phyloP scores from a whole-genome alignment of 2,329 filamentous ascomycete species.

The Colletotrichum godetiae region DNA sequence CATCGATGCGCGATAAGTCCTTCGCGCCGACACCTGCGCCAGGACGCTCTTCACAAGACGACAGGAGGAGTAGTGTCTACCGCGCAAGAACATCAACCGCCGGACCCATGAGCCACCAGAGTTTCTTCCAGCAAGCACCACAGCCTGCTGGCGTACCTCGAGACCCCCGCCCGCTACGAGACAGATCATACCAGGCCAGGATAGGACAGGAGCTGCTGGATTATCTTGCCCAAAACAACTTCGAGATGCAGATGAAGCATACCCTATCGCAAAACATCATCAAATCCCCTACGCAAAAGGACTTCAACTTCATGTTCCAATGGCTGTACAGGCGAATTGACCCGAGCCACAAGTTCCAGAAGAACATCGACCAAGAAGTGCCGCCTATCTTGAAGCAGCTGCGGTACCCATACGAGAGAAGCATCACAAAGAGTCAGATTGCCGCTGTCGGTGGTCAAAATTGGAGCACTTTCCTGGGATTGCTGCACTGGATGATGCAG shows the following conservation, averaged over 20 bases:
- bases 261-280: slow-evolving; percentile 90
- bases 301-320: slow-evolving; percentile 98
- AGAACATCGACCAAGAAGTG: slow-evolving; percentile 95
- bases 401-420: slow-evolving; percentile 93
- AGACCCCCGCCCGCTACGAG: slow-evolving; percentile 88
- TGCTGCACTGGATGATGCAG: slow-evolving; percentile 99
- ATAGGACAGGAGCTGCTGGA: slow-evolving; percentile 93
- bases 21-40: slow-evolving; percentile 42
- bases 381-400: slow-evolving; percentile 92
- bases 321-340: slow-evolving; percentile 98
- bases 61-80: slow-evolving; percentile 86
- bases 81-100: slow-evolving; percentile 74
- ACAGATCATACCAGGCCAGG: slow-evolving; percentile 81
- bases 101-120: slow-evolving; percentile 82
- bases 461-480: slow-evolving; percentile 92
- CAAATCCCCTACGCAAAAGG: slow-evolving; percentile 95
- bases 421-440: slow-evolving; percentile 96
- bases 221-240: slow-evolving; percentile 92
- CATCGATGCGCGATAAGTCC: slow-evolving; percentile 80
- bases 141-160: slow-evolving; percentile 83
- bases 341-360: slow-evolving; percentile 91
- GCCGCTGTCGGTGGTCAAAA: slow-evolving; percentile 96
- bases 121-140: slow-evolving; percentile 92
- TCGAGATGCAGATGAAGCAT: slow-evolving; percentile 98
- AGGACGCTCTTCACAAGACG: slow-evolving; percentile 61